These are phyloP conservation scores for Sordaria brevicollis DNA, from an alignment of 495 filamentous ascomycete genomes.

Conservation along the genomic window DNA sequence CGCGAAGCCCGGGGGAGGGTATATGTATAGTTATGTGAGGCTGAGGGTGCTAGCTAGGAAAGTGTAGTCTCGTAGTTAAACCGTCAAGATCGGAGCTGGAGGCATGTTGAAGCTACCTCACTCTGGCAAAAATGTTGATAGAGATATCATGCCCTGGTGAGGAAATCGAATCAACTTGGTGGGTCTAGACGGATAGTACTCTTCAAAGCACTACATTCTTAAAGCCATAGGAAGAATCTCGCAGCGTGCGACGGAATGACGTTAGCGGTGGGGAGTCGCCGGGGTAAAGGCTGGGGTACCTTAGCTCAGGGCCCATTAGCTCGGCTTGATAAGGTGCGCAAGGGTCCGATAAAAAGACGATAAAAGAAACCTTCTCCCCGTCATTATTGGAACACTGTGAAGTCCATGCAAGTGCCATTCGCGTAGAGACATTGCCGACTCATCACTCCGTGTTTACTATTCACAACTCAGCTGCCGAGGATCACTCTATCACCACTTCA, in stretches of 20 bases:
- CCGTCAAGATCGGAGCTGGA: neutral
- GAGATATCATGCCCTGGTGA: no score
- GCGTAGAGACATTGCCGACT: neutral
- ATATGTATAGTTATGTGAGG: slow-evolving; percentile 61
- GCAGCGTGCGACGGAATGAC: neutral
- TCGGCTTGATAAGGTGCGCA: neutral
- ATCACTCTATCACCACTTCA: neutral
- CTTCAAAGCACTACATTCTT: neutral
- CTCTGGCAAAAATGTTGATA: neutral
- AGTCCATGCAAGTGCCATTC: neutral
- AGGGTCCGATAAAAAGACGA: neutral
- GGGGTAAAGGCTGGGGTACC: neutral
- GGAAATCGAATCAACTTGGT: neutral
- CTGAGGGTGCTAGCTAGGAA: slow-evolving; percentile 54
- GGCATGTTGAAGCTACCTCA: neutral
- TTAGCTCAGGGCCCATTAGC: neutral
- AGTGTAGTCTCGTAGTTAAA: slow-evolving; percentile 14
- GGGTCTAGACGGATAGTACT: neutral
- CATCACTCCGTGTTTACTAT: neutral
- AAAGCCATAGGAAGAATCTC: neutral
- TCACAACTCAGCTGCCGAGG: neutral
- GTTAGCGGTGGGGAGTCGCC: neutral
- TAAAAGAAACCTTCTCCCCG: neutral
- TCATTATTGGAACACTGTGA: neutral
- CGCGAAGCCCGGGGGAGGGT: slow-evolving; percentile 44